These are phyloP conservation scores for Trichoderma sp. DNA, from an alignment of 2,329 filamentous ascomycete genomes.

Conservation along the genomic window DNA sequence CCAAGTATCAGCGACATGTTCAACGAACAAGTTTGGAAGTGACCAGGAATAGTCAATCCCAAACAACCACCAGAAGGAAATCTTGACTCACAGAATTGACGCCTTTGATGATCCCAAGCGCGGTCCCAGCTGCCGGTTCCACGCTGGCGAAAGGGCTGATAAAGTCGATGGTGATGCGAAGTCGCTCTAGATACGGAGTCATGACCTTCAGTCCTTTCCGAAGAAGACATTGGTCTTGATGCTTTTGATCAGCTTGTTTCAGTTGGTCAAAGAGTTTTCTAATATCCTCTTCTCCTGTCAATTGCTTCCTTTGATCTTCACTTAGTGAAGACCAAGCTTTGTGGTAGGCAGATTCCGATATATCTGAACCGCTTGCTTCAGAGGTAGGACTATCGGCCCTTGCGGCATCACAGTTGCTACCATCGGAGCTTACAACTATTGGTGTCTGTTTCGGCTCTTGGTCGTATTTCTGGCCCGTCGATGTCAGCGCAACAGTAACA, in stretches of 20 bases:
- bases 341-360: not conserved
- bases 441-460: too few relatives aligned
- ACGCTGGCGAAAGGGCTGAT: slow-evolving; percentile 19
- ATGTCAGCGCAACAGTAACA: too few relatives aligned
- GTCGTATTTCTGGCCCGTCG: too few relatives aligned
- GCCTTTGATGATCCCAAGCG: slow-evolving; percentile 15
- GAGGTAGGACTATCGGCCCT: too few relatives aligned
- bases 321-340: slow-evolving; percentile 1
- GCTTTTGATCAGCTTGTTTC: slow-evolving; percentile 3
- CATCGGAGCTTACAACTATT: too few relatives aligned
- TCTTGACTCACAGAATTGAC: slow-evolving; percentile 4
- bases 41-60: not conserved
- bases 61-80: too few relatives aligned
- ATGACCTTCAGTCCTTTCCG: slow-evolving; percentile 14
- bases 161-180: slow-evolving; percentile 5
- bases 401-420: too few relatives aligned
- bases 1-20: too few relatives aligned
- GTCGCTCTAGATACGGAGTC: slow-evolving; percentile 11
- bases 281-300: not conserved
- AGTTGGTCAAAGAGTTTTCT: not conserved
- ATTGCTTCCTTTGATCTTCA: not conserved
- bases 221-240: slow-evolving; percentile 8
- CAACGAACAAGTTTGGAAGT: not conserved
- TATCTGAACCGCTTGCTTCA: not conserved
- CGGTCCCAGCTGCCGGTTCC: slow-evolving; percentile 13